These are phyloP conservation scores for Orbilia brochopaga DNA, from an alignment of 2,329 filamentous ascomycete species.

Conservation along the genomic window DNA sequence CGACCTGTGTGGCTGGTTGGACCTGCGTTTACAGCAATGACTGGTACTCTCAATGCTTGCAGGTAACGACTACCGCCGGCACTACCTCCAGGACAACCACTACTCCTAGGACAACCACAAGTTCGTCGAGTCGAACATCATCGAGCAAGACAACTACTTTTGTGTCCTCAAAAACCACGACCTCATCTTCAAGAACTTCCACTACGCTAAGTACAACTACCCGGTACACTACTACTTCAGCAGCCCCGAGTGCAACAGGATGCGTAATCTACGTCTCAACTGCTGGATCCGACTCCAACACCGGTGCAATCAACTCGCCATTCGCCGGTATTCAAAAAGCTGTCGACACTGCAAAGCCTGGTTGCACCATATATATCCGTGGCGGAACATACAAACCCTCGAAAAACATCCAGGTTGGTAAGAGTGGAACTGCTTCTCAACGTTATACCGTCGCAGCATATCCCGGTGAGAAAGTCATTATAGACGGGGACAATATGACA, in stretches of 20 bases:
- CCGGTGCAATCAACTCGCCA: conserved; percentile 59
- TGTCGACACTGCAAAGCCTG: conserved; percentile 60
- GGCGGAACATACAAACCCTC: conserved; percentile 61
- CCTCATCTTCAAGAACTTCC: conserved; percentile 1
- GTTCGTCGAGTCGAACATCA: conserved; percentile 1
- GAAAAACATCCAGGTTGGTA: conserved; percentile 62
- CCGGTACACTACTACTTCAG: conserved; percentile 10
- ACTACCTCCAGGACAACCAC: conserved; percentile 14
- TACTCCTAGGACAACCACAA: not conserved
- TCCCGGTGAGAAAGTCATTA: conserved; percentile 59
- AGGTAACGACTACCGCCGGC: conserved; percentile 7
- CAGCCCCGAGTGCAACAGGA: conserved; percentile 50
- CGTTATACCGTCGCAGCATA: conserved; percentile 61
- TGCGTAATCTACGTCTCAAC: conserved; percentile 62
- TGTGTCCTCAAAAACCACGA: not conserved
- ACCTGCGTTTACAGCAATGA: conserved; percentile 39
- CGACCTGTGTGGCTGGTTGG: conserved; percentile 31
- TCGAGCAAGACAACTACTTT: conserved; percentile 2
- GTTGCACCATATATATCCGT: conserved; percentile 61
- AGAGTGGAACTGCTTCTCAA: conserved; percentile 59
- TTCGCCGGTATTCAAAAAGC: conserved; percentile 62
- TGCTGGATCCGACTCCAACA: conserved; percentile 58
- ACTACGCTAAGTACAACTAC: conserved; percentile 12
- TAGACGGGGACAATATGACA: conserved; percentile 60
- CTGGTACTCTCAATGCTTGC: conserved; percentile 39